Conservation (phyloP, 305 asterid genomes). For the Striga hermonthica region DNA sequence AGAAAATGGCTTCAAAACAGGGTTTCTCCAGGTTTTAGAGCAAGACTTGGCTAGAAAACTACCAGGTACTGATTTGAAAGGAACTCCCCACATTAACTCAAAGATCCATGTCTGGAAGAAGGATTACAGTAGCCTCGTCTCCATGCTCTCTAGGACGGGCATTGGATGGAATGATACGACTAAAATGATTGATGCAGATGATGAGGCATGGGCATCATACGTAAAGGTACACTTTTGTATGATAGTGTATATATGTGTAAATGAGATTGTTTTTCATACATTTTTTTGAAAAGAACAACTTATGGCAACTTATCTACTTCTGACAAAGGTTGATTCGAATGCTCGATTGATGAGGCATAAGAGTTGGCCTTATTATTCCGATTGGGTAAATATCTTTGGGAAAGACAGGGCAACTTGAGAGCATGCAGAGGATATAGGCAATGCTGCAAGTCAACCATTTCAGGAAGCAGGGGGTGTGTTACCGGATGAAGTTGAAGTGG, state of each 20-base stretch:
- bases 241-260: background rate
- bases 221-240: background rate
- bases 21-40: too few relatives aligned
- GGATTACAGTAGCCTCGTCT: too few relatives aligned
- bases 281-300: too few relatives aligned
- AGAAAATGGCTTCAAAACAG: too few relatives aligned
- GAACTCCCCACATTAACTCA: background rate
- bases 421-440: too few relatives aligned
- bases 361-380: too few relatives aligned
- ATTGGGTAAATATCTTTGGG: background rate
- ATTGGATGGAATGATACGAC: background rate
- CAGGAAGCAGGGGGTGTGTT: too few relatives aligned
- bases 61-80: background rate
- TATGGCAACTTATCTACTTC: too few relatives aligned
- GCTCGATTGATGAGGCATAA: background rate
- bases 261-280: background rate
- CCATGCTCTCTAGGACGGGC: background rate
- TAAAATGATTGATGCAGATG: background rate
- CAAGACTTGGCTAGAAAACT: too few relatives aligned
- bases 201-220: background rate
- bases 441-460: too few relatives aligned
- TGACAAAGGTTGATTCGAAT: background rate
- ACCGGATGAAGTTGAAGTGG: background rate
- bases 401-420: background rate
- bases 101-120: background rate